These are phyloP conservation scores for Penicillium nucicola DNA, from an alignment of 495 filamentous ascomycete genomes.

Conservation along the genomic window DNA sequence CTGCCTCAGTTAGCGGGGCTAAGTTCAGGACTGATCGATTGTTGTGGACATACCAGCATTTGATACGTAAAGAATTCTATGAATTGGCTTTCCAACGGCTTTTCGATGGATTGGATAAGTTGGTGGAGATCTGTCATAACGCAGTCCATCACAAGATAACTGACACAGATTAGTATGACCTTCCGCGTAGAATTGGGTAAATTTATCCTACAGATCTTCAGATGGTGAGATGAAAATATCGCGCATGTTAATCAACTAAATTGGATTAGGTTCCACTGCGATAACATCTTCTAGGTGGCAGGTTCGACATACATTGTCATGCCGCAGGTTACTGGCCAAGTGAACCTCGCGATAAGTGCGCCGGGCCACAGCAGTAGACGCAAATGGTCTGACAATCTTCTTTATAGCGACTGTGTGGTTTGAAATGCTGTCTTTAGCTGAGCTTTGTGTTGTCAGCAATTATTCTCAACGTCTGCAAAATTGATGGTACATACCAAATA, in stretches of 20 bases:
- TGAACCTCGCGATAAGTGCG: conserved; percentile 89
- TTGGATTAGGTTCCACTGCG: not conserved
- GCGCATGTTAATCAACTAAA: conserved; percentile 83
- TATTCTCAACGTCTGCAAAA: not conserved
- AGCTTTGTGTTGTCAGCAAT: not conserved
- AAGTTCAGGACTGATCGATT: not conserved
- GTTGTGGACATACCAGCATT: conserved; percentile 62
- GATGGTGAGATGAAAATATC: conserved; percentile 95
- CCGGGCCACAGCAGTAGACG: conserved; percentile 83
- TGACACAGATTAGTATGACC: conserved; percentile 23
- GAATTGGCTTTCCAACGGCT: conserved; percentile 89
- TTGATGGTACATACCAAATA: not conserved
- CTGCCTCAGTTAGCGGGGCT: conserved; percentile 48
- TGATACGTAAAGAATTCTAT: conserved; percentile 96
- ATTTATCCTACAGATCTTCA: conserved; percentile 75
- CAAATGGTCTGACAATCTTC: conserved; percentile 97
- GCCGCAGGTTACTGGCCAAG: conserved; percentile 79
- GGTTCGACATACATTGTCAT: conserved; percentile 69
- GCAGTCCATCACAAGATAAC: conserved; percentile 89
- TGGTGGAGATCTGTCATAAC: conserved; percentile 87
- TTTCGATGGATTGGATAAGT: conserved; percentile 63
- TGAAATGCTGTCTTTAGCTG: conserved; percentile 4
- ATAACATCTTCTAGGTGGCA: no score
- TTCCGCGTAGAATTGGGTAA: not conserved
- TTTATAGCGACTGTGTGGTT: conserved; percentile 83